A percentile compares a stretch with the other conserved stretches of the same genome.
phyloP scores from a whole-genome alignment of 2,329 filamentous ascomycete genomes.

The Alternaria angustiovoidea region DNA sequence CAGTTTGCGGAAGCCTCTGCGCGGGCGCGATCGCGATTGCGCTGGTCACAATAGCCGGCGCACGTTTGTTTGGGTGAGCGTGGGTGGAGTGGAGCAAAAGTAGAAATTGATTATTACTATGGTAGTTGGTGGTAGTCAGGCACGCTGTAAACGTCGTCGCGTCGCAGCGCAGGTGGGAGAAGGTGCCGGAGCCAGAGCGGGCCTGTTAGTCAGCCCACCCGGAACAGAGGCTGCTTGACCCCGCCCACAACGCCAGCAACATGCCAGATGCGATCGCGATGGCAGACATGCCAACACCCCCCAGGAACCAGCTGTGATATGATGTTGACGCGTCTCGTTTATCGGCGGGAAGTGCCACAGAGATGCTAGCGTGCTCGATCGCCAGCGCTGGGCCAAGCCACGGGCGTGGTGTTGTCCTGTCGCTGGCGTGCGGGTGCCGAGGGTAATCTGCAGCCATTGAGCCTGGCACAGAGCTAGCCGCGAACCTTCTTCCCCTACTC shows the following conservation, averaged over 20 bases:
- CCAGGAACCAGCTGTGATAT: not conserved
- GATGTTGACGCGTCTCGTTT: constrained; percentile 7
- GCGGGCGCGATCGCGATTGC: constrained; percentile 7
- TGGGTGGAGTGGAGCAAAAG: constrained; percentile 3
- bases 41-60: constrained; percentile 7
- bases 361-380: constrained; percentile 14
- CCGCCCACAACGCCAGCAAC: not conserved
- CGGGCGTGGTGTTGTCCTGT: constrained; percentile 11
- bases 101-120: constrained; percentile 2
- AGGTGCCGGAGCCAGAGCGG: too few species aligned
- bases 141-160: constrained; percentile 5
- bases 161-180: not conserved
- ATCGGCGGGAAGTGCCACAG: constrained; percentile 15
- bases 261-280: not conserved
- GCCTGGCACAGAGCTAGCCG: constrained; percentile 15
- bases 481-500: constrained; percentile 7
- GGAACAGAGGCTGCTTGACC: not conserved
- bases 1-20: constrained; percentile 13
- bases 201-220: not conserved
- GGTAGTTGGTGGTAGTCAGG: not conserved
- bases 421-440: constrained; percentile 6
- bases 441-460: constrained; percentile 14
- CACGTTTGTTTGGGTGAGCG: not conserved
- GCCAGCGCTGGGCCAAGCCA: constrained; percentile 7
- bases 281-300: too few species aligned